A percentile compares a stretch with the other conserved stretches of the same genome.
These are phyloP conservation scores for Dioszegia crocea DNA, from an alignment of 768 basidiomycete genomes.

Conservation along the genomic window DNA sequence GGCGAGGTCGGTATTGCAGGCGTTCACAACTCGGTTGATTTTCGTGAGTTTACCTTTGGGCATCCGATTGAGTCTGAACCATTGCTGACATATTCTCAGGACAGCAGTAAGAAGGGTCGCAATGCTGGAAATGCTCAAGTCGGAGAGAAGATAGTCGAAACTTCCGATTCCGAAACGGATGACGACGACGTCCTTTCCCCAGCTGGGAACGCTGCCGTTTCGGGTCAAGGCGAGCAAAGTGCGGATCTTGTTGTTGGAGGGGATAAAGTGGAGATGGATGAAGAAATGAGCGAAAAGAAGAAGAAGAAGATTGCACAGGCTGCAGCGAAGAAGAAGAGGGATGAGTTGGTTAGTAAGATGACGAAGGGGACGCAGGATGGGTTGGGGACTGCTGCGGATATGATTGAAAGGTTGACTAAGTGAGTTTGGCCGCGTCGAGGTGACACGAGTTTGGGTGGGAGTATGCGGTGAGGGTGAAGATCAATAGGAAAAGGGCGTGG, in stretches of 20 bases:
- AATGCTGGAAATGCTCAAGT: conserved; percentile 47
- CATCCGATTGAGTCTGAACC: too few relatives aligned
- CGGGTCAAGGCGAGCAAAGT: conserved; percentile 28
- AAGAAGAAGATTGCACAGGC: conserved; percentile 43
- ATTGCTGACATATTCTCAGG: conserved; percentile 19
- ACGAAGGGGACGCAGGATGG: conserved; percentile 49
- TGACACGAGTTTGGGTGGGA: too few relatives aligned
- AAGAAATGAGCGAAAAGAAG: conserved; percentile 36
- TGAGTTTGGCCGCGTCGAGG: conserved; percentile 36
- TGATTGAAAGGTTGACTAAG: conserved; percentile 49
- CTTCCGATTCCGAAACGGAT: conserved; percentile 19
- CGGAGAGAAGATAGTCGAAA: conserved; percentile 38
- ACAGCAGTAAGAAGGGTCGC: conserved; percentile 43
- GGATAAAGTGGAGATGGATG: conserved; percentile 22
- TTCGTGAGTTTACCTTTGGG: conserved; percentile 24
- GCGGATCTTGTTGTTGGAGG: conserved; percentile 30
- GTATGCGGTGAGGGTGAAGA: too few relatives aligned
- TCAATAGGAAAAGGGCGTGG: too few relatives aligned
- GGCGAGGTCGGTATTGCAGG: conserved; percentile 42
- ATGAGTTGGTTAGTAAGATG: conserved; percentile 48
- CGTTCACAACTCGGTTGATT: conserved; percentile 31
- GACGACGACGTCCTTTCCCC: conserved; percentile 19
- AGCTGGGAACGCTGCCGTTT: not conserved
- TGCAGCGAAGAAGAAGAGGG: conserved; percentile 49
- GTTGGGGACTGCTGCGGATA: conserved; percentile 49